Base-by-base conservation (phyloP, 495 filamentous ascomycete species). In the Aspergillus panamensis region DNA sequence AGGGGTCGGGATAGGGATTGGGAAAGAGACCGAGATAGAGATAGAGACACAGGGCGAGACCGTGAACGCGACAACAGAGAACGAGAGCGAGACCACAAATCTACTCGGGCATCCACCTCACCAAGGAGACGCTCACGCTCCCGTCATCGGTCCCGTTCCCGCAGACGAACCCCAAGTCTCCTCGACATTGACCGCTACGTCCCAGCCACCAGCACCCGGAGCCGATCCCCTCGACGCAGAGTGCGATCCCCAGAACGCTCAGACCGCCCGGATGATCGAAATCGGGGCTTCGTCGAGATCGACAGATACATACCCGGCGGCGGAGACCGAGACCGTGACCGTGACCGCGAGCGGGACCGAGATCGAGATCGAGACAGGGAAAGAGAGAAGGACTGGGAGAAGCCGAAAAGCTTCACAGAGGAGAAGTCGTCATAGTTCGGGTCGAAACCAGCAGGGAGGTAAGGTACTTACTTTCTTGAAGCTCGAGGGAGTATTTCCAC, bases 181-280 rank as follows among this genome's bases (percentile, higher is more conserved):
- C 64, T 73, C 14, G 75, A 80, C 43, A 82, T 80, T 51, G 78
- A 82, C 66, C 78, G 79, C 14, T 80, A 80, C 58, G 73, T 81
- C 0, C 78, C 78, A 4, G 39, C 68, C 8, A 78, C 74, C 8
- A 78, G 75, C 53, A 68, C 69, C 30, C 73, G 76, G 17, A 77
- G 73, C 63, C 69, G 71, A 16, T 79, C 76, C 29, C 76, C 76
- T n/a, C 69, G 76, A 48, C 74, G 74, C 8, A 69, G 76, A 29
- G 61, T 72, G 1, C 71, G 76, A 32, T 76, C 74, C 6, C 72
- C 68, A 47, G 70, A 76, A 53, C 57, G 57, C 3, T 10, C 25
- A 6, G 51, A 60, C 10, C 44, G 51, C 0, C 14, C 44, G 14
- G 63, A 66, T 9, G 59, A 66, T 1, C 59, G 63, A 31, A 20